A percentile compares a stretch with the other conserved stretches of the same genome.
Conservation (phyloP, 257 asterid genomes). For the Paulownia fortunei region DNA sequence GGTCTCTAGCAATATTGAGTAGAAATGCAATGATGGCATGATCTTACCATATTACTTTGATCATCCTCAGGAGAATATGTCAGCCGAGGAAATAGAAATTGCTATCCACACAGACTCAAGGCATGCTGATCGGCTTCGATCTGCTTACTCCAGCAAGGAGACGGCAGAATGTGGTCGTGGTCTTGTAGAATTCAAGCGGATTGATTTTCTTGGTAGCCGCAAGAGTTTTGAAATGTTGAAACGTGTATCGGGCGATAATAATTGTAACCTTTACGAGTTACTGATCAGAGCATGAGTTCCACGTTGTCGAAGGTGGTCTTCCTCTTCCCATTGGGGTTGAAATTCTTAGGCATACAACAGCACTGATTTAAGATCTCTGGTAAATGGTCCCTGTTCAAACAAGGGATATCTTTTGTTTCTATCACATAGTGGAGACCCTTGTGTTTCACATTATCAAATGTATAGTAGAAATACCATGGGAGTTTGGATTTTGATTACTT, state of each 20-base stretch:
- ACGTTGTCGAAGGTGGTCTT: background rate
- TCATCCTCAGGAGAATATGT: constrained; percentile 63
- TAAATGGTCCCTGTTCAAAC: background rate
- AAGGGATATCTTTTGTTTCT: constrained; percentile 9
- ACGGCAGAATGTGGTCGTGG: constrained; percentile 41
- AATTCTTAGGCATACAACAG: background rate
- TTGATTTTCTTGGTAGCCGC: constrained; percentile 88
- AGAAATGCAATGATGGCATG: background rate
- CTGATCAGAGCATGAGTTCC: constrained; percentile 69
- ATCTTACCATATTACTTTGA: background rate
- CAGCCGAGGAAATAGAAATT: constrained; percentile 75
- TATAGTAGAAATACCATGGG: background rate
- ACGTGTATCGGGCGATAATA: constrained; percentile 78
- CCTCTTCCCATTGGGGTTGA: background rate
- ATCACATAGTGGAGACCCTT: background rate
- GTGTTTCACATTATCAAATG: constrained; percentile 16
- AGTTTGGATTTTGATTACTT: constrained; percentile 4
- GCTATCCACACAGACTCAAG: constrained; percentile 93
- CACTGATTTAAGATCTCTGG: background rate
- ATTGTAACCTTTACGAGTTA: constrained; percentile 76
- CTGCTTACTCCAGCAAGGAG: constrained; percentile 62
- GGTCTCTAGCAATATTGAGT: no score
- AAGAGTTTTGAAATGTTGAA: constrained; percentile 94
- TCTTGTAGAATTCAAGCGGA: constrained; percentile 59
- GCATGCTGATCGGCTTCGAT: constrained; percentile 80